Conservation (phyloP, 2,329 filamentous ascomycete genomes). For the Sporothrix globosa region DNA sequence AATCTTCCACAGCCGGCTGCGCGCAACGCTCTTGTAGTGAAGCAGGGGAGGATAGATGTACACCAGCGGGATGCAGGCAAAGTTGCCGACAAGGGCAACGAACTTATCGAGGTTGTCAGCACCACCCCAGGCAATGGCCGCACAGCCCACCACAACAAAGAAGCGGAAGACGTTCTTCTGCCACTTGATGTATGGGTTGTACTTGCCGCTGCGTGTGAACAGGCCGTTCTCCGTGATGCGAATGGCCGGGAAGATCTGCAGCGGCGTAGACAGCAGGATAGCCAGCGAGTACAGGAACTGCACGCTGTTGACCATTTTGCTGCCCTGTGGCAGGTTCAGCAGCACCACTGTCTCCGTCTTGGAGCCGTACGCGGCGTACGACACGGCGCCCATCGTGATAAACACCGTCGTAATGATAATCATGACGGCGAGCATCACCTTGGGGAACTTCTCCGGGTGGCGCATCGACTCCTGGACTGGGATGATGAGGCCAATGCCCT, state of each 20-base stretch:
- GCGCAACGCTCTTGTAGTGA: constrained; percentile 80
- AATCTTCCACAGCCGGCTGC: constrained; percentile 65
- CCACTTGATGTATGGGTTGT: constrained; percentile 99
- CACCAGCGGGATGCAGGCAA: constrained; percentile 94
- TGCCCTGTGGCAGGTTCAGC: constrained; percentile 93
- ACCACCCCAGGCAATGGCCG: constrained; percentile 86
- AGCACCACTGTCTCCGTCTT: constrained; percentile 95
- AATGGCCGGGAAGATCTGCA: constrained; percentile 97
- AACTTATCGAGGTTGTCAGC: constrained; percentile 96
- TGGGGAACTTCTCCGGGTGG: constrained; percentile 84
- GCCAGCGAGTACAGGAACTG: constrained; percentile 97
- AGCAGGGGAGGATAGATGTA: constrained; percentile 96
- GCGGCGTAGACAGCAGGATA: constrained; percentile 91
- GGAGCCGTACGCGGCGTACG: constrained; percentile 94
- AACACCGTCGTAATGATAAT: constrained; percentile 92
- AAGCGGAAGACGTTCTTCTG: constrained; percentile 98
- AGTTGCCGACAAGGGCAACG: constrained; percentile 92
- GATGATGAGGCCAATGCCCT: constrained; percentile 95
- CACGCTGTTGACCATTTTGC: constrained; percentile 91
- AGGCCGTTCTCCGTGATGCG: constrained; percentile 93
- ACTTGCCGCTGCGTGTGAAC: constrained; percentile 93
- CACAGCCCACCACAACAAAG: constrained; percentile 84
- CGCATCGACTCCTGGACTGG: constrained; percentile 98
- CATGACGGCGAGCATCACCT: constrained; percentile 88
- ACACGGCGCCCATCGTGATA: constrained; percentile 85